These are phyloP conservation scores for Pleurotus sapidus DNA, from an alignment of 768 basidiomycete genomes.

Conservation along the genomic window DNA sequence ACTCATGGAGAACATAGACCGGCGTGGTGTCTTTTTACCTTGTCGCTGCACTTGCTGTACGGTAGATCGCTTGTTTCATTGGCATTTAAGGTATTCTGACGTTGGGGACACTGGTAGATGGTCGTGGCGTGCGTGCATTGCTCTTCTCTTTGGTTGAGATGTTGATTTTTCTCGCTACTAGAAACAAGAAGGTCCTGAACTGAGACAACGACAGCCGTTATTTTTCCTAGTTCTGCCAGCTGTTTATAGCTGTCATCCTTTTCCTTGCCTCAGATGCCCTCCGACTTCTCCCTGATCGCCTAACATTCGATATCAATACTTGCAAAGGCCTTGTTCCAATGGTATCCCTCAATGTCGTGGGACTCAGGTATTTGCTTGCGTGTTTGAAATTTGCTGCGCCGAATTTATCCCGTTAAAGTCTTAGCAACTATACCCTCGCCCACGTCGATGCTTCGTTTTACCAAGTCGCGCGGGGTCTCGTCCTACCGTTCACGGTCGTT, in stretches of 20 bases:
- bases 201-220: conserved; percentile 67
- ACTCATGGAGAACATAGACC: conserved; percentile 34
- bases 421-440: conserved; percentile 90
- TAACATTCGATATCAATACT: conserved; percentile 60
- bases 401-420: conserved; percentile 37
- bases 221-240: conserved; percentile 86
- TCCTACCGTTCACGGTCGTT: conserved; percentile 90
- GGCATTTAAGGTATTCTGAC: not conserved
- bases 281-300: conserved; percentile 64
- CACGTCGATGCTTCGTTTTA: conserved; percentile 95
- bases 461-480: conserved; percentile 91
- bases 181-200: conserved; percentile 92
- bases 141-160: not conserved
- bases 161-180: conserved; percentile 25
- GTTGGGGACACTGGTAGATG: conserved; percentile 52
- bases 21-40: conserved; percentile 85
- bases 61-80: conserved; percentile 19
- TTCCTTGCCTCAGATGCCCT: conserved; percentile 62
- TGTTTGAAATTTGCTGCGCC: not conserved
- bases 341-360: conserved; percentile 75
- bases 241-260: conserved; percentile 74
- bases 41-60: conserved; percentile 81
- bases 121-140: conserved; percentile 69
- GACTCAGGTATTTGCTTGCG: conserved; percentile 60
- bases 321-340: conserved; percentile 76